Percentiles rank a stretch among this genome's conserved stretches.
phyloP scores from a whole-genome alignment of 176 grass and related monocot genomes.

The Cenchrus fungigraminus region DNA sequence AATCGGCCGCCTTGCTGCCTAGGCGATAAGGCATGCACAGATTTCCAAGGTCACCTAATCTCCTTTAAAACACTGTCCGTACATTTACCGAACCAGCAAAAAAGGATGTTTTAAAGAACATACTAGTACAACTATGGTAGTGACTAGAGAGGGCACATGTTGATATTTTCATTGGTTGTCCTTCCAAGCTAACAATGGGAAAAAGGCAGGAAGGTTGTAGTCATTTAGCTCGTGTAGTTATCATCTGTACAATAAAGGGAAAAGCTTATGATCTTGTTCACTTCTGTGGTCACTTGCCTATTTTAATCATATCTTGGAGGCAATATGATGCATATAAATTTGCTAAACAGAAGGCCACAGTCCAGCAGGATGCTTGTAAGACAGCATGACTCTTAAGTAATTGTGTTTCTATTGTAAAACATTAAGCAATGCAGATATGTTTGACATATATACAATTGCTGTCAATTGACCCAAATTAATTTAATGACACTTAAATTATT shows the following conservation, averaged over 20 bases:
- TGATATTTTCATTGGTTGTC: background rate
- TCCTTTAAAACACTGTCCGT: background rate
- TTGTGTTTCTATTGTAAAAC: conserved; percentile 7
- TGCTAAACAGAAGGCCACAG: background rate
- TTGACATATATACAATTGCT: background rate
- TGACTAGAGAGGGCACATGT: background rate
- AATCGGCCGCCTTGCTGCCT: no score
- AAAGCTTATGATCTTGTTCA: background rate
- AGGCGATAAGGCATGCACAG: no score
- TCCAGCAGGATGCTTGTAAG: background rate
- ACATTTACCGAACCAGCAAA: background rate
- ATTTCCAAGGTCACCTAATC: no score
- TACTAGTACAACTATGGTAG: background rate
- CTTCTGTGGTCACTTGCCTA: background rate
- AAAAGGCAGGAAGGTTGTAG: background rate
- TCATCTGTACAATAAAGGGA: background rate
- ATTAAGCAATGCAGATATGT: conserved; percentile 17
- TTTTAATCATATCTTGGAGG: conserved; percentile 1
- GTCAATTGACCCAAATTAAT: conserved; percentile 14
- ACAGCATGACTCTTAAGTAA: background rate
- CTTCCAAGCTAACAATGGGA: background rate
- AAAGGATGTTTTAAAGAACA: conserved; percentile 6
- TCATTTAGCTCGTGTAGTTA: conserved; percentile 9
- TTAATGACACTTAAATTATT: conserved; percentile 10
- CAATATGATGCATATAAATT: background rate